Conservation (phyloP, 1,139 yeast genomes). For the Nadsonia starkeyi-henricii region DNA sequence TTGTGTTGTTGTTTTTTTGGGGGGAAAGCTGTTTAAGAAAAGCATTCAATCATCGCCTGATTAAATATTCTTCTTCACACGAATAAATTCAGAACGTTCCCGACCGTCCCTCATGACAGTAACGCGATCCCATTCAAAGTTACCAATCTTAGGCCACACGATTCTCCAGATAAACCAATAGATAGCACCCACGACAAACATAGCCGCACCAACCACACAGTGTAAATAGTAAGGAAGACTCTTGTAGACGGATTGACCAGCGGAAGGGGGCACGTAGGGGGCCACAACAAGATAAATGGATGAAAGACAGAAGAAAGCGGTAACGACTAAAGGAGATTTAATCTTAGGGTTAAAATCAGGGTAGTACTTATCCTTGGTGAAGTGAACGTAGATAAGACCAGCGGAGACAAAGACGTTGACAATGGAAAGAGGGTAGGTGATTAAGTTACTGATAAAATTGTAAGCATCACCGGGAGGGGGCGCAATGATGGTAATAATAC, state of each 20-base stretch:
- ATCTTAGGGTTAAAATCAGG: constrained; percentile 64
- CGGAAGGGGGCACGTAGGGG: constrained; percentile 67
- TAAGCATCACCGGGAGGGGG: constrained; percentile 73
- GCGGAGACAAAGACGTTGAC: constrained; percentile 62
- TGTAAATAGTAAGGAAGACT: constrained; percentile 65
- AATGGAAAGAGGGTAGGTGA: constrained; percentile 62
- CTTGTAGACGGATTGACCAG: constrained; percentile 45
- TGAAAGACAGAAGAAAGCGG: constrained; percentile 49
- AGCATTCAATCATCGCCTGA: background rate
- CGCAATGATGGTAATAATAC: constrained; percentile 40
- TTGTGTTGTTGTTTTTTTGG: background rate
- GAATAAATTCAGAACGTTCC: background rate
- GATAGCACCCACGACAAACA: constrained; percentile 53
- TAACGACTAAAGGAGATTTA: constrained; percentile 50
- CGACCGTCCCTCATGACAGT: background rate
- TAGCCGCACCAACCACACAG: constrained; percentile 72
- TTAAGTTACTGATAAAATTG: constrained; percentile 57
- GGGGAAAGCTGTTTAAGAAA: background rate
- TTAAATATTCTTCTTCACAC: background rate
- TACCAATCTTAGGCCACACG: constrained; percentile 36
- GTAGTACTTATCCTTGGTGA: constrained; percentile 27
- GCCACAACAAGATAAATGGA: constrained; percentile 62
- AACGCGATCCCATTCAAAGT: background rate
- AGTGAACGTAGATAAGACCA: constrained; percentile 54
- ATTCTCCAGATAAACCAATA: constrained; percentile 63